Evolutionary conservation across 345 rosid species (phyloP).

Genomic region (Gossypioides kirkii): DNA sequence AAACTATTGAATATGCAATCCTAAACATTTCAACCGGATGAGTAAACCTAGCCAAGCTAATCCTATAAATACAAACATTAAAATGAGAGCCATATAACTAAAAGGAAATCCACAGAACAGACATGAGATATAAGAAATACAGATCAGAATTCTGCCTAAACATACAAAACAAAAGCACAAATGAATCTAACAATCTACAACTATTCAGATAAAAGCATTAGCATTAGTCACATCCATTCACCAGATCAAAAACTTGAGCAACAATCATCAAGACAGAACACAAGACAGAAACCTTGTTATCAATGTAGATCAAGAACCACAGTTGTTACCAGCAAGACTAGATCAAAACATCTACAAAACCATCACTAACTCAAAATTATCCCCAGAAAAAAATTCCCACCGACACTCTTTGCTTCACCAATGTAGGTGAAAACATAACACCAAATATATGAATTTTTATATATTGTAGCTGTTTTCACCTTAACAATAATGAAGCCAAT

Average conservation of each 20-base stretch:
- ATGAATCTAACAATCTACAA: background rate
- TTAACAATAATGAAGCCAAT: conserved; percentile 64
- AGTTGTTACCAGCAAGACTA: background rate
- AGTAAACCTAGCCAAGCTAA: background rate
- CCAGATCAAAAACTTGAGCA: conserved; percentile 6
- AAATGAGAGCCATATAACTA: background rate
- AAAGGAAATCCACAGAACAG: background rate
- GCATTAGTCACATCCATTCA: background rate
- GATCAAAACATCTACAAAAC: background rate
- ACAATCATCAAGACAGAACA: background rate
- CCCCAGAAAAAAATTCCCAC: background rate
- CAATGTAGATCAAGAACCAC: conserved; percentile 1
- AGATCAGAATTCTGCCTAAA: background rate
- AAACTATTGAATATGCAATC: background rate
- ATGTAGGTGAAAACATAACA: conserved; percentile 9
- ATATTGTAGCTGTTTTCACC: conserved; percentile 35
- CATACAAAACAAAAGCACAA: background rate
- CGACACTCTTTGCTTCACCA: background rate
- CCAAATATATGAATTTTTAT: background rate
- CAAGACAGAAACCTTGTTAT: background rate
- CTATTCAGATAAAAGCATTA: background rate
- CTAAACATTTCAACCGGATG: background rate
- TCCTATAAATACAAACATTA: background rate
- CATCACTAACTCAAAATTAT: background rate
- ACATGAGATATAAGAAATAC: background rate